Base-by-base conservation (phyloP, 2,329 filamentous ascomycete species). In the Fusarium sarcochroum region DNA sequence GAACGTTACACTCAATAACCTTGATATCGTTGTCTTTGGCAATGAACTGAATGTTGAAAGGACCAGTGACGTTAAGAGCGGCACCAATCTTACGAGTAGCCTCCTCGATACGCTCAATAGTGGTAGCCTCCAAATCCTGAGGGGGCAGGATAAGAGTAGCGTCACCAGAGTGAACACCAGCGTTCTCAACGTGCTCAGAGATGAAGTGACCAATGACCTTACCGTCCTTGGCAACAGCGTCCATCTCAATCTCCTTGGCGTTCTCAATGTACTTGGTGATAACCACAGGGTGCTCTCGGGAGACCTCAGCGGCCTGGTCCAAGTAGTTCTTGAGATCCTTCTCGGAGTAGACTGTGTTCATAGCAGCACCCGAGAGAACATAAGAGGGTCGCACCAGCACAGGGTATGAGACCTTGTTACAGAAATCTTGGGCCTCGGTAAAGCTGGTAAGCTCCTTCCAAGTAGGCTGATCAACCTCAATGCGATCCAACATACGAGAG, bases 211-310 rank as follows among this genome's bases (percentile, higher is more conserved):
- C 94, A 59, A 98, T 89, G 81, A 98, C 92, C 55, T 88, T 90
- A 76, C 96, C 96, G 72, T 97, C 91, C 74, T 90, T 91, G 54
- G 95, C 96, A 44, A 99, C 96, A 40, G 96, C 96, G 75, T 99
- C 96, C 96, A 99, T 98, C 81, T 99, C 96, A 68, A 99, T 98
- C 80, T 99, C 96, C 85, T 99, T 98, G 70, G 96, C 96, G 72
- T 97, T 96, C 84, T 99, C 96, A 71, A 99, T 98, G 82, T 98
- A 99, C 84, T 99, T 99, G 64, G 95, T 98, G 76, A 99, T 98
- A 65, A 99, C 96, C 13, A 99, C 96, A 1, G 96, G 96, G 79
- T 98, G 93, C 66, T 98, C 95, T 66, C 93, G 90, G 7, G 96
- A 98, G 46, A 99, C 96, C 70, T 97, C 94, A 8, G 89, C 93